Evolutionary conservation across 305 asterid species (phyloP).

Genomic region (Solanum hybrid): DNA sequence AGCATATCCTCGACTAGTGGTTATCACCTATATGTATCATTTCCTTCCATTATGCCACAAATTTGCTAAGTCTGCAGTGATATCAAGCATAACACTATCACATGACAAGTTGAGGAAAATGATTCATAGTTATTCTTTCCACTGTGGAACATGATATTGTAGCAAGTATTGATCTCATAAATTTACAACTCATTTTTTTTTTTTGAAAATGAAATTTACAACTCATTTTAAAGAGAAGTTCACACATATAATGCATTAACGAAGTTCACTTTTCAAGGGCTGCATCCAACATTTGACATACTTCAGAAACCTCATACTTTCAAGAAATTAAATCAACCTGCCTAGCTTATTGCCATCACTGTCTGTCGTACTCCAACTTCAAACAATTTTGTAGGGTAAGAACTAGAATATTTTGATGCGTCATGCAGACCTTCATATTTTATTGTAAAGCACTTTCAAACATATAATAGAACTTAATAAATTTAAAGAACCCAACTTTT

Average conservation of each 20-base stretch:
- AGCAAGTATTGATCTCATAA: neutral
- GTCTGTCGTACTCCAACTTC: neutral
- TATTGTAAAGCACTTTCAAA: neutral
- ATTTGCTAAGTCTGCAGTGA: neutral
- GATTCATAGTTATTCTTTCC: neutral
- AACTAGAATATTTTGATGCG: neutral
- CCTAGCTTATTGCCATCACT: neutral
- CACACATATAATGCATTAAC: neutral
- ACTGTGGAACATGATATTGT: neutral
- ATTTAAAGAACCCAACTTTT: neutral
- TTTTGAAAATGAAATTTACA: neutral
- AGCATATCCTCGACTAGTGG: neutral
- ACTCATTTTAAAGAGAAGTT: neutral
- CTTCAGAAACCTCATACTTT: neutral
- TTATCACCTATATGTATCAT: neutral
- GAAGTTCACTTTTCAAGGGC: neutral
- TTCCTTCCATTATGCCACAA: neutral
- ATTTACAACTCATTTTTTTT: neutral
- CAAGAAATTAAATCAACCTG: neutral
- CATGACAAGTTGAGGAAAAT: neutral
- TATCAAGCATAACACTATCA: neutral
- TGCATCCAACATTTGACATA: neutral
- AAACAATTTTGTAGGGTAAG: neutral
- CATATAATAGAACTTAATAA: neutral
- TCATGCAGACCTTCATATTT: neutral